A percentile compares a stretch with the other conserved stretches of the same genome.
Conservation (phyloP, 2,329 filamentous ascomycete species). For the Colletotrichum cordylinicola region DNA sequence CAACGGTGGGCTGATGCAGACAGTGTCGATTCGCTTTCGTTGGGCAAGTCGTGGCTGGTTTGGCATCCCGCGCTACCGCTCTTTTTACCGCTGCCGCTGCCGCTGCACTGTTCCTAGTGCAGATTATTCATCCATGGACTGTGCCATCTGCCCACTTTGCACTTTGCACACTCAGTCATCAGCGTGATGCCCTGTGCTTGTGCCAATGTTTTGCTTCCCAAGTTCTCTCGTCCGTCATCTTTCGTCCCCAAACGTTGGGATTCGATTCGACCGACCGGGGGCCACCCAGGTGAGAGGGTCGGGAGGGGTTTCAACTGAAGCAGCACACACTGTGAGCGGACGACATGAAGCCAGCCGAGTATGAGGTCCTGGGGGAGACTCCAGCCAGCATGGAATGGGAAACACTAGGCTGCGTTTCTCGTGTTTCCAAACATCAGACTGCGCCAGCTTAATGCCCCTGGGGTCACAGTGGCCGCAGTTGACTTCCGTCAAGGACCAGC, state of each 20-base stretch:
- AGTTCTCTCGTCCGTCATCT: background rate
- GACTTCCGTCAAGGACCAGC: background rate
- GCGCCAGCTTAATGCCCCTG: constrained; percentile 7
- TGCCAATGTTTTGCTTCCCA: constrained; percentile 2
- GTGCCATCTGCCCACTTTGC: background rate
- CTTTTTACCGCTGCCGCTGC: background rate
- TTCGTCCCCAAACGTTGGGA: constrained; percentile 16
- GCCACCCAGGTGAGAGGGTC: constrained; percentile 9
- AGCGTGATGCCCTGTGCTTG: background rate
- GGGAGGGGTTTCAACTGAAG: constrained; percentile 15
- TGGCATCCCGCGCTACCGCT: background rate
- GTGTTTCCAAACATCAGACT: constrained; percentile 20
- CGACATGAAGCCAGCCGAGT: constrained; percentile 21
- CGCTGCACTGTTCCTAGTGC: background rate
- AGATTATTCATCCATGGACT: background rate
- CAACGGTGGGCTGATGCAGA: background rate
- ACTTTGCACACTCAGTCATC: background rate
- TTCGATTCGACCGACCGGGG: background rate
- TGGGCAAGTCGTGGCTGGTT: background rate
- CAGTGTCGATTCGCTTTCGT: background rate
- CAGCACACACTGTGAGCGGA: constrained; percentile 13
- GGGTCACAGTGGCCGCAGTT: background rate
- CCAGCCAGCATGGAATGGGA: constrained; percentile 12
- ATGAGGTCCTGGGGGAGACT: constrained; percentile 1
- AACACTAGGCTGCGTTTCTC: constrained; percentile 21